A percentile compares a stretch with the other conserved stretches of the same genome.
Evolutionary conservation across 208 protist species (phyloP).

Genomic region (Acanthamoeba lenticulata): DNA sequence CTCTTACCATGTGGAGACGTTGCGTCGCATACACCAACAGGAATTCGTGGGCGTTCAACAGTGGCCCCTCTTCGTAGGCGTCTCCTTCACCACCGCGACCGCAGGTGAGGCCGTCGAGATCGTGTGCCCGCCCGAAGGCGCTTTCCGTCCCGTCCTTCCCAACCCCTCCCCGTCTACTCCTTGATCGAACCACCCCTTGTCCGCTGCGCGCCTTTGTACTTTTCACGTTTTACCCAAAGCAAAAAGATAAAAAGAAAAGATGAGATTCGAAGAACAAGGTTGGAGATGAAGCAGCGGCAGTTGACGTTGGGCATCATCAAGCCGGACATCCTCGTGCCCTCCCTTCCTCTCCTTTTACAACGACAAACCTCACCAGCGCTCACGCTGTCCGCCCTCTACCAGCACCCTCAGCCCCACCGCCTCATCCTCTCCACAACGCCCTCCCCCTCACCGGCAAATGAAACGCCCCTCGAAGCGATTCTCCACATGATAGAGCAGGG

Average conservation of each 20-base stretch:
- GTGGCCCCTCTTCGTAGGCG: neutral
- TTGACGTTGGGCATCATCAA: slow-evolving; percentile 56
- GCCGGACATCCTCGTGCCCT: slow-evolving; percentile 49
- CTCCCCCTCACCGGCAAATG: neutral
- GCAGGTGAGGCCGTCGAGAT: neutral
- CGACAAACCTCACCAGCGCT: neutral
- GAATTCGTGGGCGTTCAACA: neutral
- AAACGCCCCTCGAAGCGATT: slow-evolving; percentile 2
- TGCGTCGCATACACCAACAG: neutral
- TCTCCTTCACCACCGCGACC: neutral
- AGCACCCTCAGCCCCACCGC: neutral
- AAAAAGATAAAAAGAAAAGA: no score
- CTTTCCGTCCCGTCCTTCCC: neutral
- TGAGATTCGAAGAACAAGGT: neutral
- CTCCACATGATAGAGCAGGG: neutral
- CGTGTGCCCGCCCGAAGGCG: neutral
- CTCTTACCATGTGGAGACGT: neutral
- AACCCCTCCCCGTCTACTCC: no score
- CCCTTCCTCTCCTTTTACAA: neutral
- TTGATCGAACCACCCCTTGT: no score
- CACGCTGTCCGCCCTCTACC: neutral
- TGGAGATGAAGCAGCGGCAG: neutral
- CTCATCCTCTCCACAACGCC: neutral
- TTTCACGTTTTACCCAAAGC: no score
- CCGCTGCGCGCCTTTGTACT: no score